A percentile compares a stretch with the other conserved stretches of the same genome.
Conservation (phyloP, 352 stramenopile species). For the Pythium utonaiense region DNA sequence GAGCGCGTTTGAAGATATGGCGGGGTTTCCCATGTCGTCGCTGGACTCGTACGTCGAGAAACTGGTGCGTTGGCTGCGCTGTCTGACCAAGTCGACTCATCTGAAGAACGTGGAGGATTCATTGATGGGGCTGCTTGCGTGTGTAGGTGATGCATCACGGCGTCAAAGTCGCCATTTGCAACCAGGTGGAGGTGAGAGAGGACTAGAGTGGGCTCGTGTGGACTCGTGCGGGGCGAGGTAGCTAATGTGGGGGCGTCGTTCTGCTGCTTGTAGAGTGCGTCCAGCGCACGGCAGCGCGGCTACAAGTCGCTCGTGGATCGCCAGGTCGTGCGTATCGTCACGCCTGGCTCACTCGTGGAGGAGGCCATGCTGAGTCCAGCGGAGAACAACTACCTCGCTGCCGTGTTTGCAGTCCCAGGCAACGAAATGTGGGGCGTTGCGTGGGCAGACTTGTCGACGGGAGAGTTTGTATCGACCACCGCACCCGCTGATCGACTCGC, state of each 20-base stretch:
- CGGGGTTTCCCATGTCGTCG: conserved; percentile 67
- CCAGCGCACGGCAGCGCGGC: conserved; percentile 45
- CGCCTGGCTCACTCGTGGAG: conserved; percentile 68
- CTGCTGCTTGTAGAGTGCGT: conserved; percentile 39
- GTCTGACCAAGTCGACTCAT: too few species aligned
- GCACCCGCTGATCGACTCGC: conserved; percentile 53
- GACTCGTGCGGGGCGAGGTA: too few species aligned
- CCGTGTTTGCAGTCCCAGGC: conserved; percentile 32
- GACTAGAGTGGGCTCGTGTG: too few species aligned
- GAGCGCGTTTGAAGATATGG: conserved; percentile 65
- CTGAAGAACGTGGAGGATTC: background rate
- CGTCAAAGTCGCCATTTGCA: conserved; percentile 81
- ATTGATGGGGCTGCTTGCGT: background rate
- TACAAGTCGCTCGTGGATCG: conserved; percentile 64
- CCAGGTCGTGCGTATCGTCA: conserved; percentile 75
- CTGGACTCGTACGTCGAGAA: conserved; percentile 81
- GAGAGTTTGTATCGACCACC: conserved; percentile 68
- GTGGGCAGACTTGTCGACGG: conserved; percentile 75
- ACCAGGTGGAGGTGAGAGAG: conserved; percentile 61
- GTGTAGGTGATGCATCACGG: conserved; percentile 76
- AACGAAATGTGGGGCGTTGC: conserved; percentile 46
- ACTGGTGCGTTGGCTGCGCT: conserved; percentile 32
- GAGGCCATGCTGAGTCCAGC: conserved; percentile 73
- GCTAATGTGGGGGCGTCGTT: background rate
- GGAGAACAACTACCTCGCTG: conserved; percentile 78